phyloP scores from a whole-genome alignment of 768 basidiomycete species.

The Candolleomyces aberdarensis region DNA sequence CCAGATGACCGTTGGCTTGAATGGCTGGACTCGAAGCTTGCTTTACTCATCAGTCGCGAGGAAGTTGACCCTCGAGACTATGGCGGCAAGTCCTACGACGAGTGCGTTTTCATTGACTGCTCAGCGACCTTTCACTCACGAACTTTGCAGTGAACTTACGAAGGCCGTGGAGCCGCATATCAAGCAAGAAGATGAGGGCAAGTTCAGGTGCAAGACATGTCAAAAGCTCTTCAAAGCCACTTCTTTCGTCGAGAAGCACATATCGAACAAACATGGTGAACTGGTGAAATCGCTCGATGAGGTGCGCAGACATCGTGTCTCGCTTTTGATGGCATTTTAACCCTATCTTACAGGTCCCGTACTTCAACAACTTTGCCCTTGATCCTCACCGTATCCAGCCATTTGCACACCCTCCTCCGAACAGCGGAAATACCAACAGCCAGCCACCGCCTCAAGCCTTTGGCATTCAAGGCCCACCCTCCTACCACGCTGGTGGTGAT shows the following conservation, averaged over 20 bases:
- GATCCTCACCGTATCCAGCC: conserved; percentile 93
- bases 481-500: conserved; percentile 30
- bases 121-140: conserved; percentile 4
- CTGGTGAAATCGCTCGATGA: conserved; percentile 81
- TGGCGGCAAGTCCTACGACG: conserved; percentile 86
- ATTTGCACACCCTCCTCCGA: conserved; percentile 72
- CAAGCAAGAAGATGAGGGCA: conserved; percentile 96
- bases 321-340: conserved; percentile 7
- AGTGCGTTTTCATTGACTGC: conserved; percentile 45
- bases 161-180: conserved; percentile 77
- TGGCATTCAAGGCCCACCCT: conserved; percentile 65
- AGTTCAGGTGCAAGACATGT: conserved; percentile 95
- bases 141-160: conserved; percentile 63
- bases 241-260: conserved; percentile 96
- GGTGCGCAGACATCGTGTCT: conserved; percentile 36
- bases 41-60: conserved; percentile 72
- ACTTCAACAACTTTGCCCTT: conserved; percentile 94
- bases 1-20: conserved; percentile 88
- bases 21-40: conserved; percentile 83
- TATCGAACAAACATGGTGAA: conserved; percentile 91
- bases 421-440: conserved; percentile 62
- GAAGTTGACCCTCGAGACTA: conserved; percentile 85
- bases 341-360: conserved; percentile 56
- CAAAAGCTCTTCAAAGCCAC: conserved; percentile 97
- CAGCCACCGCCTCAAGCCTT: conserved; percentile 82